A percentile compares a stretch with the other conserved stretches of the same genome.
phyloP scores from a whole-genome alignment of 1,284 basidiomycete species.

The Laetiporus sulphureus region DNA sequence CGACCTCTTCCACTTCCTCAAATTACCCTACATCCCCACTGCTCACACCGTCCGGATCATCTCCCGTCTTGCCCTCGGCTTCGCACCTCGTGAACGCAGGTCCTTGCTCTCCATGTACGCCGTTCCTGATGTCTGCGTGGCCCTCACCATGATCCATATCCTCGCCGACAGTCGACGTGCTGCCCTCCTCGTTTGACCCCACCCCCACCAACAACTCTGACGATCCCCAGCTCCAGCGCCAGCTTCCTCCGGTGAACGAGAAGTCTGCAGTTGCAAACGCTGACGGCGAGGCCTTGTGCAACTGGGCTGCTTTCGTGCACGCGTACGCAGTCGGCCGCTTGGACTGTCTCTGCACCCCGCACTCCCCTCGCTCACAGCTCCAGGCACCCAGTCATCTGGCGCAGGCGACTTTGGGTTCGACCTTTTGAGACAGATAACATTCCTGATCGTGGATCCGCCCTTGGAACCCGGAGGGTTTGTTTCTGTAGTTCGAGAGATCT shows the following conservation, averaged over 20 bases:
- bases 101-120: no score
- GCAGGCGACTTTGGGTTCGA: slow-evolving; percentile 7
- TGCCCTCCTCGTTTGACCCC: slow-evolving; percentile 25
- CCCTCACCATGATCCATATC: no score
- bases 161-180: slow-evolving; percentile 17
- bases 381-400: slow-evolving; percentile 18
- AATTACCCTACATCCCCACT: slow-evolving; percentile 11
- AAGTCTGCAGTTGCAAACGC: slow-evolving; percentile 14
- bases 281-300: slow-evolving; percentile 37
- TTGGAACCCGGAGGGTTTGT: no score
- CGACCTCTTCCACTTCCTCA: slow-evolving; percentile 16
- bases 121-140: no score
- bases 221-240: slow-evolving; percentile 15
- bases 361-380: slow-evolving; percentile 43
- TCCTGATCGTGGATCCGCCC: no score
- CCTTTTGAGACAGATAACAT: no score
- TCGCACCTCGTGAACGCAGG: slow-evolving; percentile 23
- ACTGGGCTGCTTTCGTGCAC: slow-evolving; percentile 73
- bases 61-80: slow-evolving; percentile 17
- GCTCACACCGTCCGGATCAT: slow-evolving; percentile 16
- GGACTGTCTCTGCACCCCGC: slow-evolving; percentile 74
- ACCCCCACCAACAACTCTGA: slow-evolving; percentile 21
- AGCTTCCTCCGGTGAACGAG: no score
- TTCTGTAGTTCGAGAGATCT: no score
- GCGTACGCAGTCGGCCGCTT: slow-evolving; percentile 76